Evolutionary conservation across 2,329 filamentous ascomycete species (phyloP), one percentile per base, ranked within the genome.

Genomic region (Colletotrichum endophyticum): DNA sequence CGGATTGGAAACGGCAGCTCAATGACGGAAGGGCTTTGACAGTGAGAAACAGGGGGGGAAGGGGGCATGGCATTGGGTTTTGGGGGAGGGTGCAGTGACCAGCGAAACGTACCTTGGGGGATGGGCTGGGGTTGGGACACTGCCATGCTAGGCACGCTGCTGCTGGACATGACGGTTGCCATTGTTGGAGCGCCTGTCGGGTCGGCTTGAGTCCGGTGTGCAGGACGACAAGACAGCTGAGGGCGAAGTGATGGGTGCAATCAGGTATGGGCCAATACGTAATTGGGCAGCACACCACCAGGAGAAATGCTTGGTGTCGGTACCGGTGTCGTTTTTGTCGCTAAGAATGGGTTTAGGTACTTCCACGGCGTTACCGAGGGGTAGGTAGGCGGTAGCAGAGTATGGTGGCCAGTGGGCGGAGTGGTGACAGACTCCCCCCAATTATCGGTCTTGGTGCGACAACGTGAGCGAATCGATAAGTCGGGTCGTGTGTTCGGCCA

Each of bases 241-340:
- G 16, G 19, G 59, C 27, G 27, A 34, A n/a, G 59, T 62, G 64
- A 64, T 22, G 57, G 69, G 73, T 75, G 69, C 32, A 56, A 67
- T 72, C 62, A 63, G 34, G 73, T 28, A 62, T 72, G 69, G 69
- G 62, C 30, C 73, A 67, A 72, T 62, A 75, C 39, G 73, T 76
- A 76, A 73, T 73, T 76, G 73, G 63, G 32, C 70, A 70, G 73
- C 63, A 76, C 73, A 76, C 69, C 73, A 57, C 70, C 56, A 75
- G 64, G 30, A 64, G 30, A 61, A 64, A 64, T 22, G 64, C 73
- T 69, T 69, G 70, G 73, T 69, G 36, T 22, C 8, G 66, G 53
- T 72, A 72, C 30, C 30, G 59, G 69, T 25, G 32, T 32, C 32
- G 63, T 66, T 61, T 25, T 62, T 39, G 49, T 61, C 53, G 61